Percentiles rank a stretch among this genome's conserved stretches.
phyloP scores from a whole-genome alignment of 371 early-diverging fungal species.

The Parasitella parasitica region DNA sequence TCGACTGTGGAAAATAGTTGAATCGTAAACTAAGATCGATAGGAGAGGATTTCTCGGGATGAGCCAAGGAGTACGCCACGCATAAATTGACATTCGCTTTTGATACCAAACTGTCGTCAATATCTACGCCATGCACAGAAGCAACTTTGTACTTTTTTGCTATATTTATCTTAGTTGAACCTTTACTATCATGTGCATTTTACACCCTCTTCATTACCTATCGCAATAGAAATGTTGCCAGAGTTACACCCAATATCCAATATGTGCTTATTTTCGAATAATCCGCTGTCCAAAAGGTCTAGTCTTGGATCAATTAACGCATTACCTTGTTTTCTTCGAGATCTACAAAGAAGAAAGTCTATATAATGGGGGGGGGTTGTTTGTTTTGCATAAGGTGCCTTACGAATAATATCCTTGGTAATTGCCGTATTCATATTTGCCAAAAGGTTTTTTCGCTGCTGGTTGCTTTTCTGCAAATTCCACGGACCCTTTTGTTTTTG shows the following conservation, averaged over 20 bases:
- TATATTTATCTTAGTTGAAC: constrained; percentile 5
- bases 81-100: constrained; percentile 58
- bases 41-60: constrained; percentile 12
- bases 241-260: constrained; percentile 90
- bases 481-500: constrained; percentile 1
- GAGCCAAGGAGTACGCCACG: constrained; percentile 42
- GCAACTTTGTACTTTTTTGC: constrained; percentile 48
- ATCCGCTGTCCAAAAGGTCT: constrained; percentile 43
- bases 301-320: constrained; percentile 62
- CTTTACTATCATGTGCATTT: too few relatives aligned
- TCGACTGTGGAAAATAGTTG: constrained; percentile 65
- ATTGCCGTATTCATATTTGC: constrained; percentile 21
- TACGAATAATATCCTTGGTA: constrained; percentile 30
- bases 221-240: constrained; percentile 65
- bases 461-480: neutral
- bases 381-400: neutral
- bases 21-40: constrained; percentile 30
- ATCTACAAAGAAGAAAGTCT: neutral
- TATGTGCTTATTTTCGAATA: constrained; percentile 61
- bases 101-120: constrained; percentile 68
- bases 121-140: constrained; percentile 72
- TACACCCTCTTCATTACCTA: too few relatives aligned
- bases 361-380: neutral
- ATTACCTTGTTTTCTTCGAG: constrained; percentile 22
- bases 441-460: neutral